phyloP scores from a whole-genome alignment of 768 basidiomycete genomes.

The Hortiboletus flavorubellus region DNA sequence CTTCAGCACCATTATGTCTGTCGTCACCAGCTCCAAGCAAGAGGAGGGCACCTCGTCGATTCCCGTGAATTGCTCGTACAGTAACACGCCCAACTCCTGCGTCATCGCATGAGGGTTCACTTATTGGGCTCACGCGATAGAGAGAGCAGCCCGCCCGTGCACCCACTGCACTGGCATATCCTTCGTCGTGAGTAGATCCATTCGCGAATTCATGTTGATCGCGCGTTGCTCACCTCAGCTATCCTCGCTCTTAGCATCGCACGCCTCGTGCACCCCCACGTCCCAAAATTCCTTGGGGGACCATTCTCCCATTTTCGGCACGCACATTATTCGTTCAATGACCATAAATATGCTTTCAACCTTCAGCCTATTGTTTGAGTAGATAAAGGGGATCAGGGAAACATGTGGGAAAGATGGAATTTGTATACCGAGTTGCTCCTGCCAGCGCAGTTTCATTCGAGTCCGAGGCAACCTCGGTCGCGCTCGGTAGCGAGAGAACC shows the following conservation, averaged over 20 bases:
- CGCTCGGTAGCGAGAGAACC: neutral
- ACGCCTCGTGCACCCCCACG: conserved; percentile 3
- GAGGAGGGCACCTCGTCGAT: conserved; percentile 9
- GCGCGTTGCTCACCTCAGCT: conserved; percentile 6
- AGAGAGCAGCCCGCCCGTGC: neutral
- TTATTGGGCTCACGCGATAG: neutral
- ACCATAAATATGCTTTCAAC: conserved; percentile 20
- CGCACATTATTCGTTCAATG: conserved; percentile 19
- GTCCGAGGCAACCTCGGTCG: neutral
- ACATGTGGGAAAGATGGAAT: conserved; percentile 1
- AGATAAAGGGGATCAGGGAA: conserved; percentile 2
- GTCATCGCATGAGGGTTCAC: conserved; percentile 18
- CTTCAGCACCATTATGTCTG: conserved; percentile 15
- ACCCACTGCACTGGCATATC: neutral
- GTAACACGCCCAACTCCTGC: conserved; percentile 8
- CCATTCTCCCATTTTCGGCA: conserved; percentile 2
- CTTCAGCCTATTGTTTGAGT: conserved; percentile 24
- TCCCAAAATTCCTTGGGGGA: conserved; percentile 2
- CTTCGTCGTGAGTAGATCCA: conserved; percentile 21
- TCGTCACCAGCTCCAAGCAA: conserved; percentile 7
- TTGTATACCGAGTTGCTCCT: neutral
- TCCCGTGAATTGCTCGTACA: conserved; percentile 13
- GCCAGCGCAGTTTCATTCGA: neutral
- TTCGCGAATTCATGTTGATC: neutral
- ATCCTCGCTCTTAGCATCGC: conserved; percentile 3